Base-by-base conservation (phyloP, 768 basidiomycete species). In the Coprinellus micaceus region DNA sequence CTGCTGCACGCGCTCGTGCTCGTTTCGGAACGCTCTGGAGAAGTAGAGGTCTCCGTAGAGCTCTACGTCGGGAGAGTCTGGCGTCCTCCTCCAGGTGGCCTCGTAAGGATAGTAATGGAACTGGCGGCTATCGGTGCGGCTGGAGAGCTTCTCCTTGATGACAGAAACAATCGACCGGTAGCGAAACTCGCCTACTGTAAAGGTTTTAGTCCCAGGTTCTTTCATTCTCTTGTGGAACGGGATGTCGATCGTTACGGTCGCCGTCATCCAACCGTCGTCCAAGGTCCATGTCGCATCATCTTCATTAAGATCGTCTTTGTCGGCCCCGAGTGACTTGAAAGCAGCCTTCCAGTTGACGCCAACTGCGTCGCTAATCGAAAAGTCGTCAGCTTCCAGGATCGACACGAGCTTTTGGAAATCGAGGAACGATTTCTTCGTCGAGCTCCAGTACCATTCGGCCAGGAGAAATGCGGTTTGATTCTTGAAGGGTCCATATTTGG, bases 1-100 rank as follows among this genome's bases (percentile, higher is more conserved):
- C 15, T 13, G 4, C 12, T 55, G 40, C 4, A 57, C 15, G 29
- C 44, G 52, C 19, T 50, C 30, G 9, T 66, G 52, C 28, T 64
- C 63, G 9, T 62, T 52, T n/a, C 29, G 26, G 21, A 50, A 50
- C 33, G n/a, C 48, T 1, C n/a, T 17, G 13, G 64, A 52, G 7
- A 19, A 60, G 44, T 67, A 69, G 3, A 65, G 22, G 28, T 69
- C 64, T 15, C 47, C 36, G 29, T 54, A 44, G 1, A 67, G 22
- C 1, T 58, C 52, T 40, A 47, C 9, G 10, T 26, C 10, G 3
- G 12, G 21, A 47, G 45, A 47, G 17, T 21, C 17, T 13, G 12
- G 15, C 4, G 45, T 47, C 17, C 21, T 10, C 10, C 25, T 47
- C 45, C 45, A 47, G 13, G 45, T 17, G 9, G 45, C 45, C 25